Conservation (phyloP, 805 yeast species). For the Suhomyces kilbournensis region DNA sequence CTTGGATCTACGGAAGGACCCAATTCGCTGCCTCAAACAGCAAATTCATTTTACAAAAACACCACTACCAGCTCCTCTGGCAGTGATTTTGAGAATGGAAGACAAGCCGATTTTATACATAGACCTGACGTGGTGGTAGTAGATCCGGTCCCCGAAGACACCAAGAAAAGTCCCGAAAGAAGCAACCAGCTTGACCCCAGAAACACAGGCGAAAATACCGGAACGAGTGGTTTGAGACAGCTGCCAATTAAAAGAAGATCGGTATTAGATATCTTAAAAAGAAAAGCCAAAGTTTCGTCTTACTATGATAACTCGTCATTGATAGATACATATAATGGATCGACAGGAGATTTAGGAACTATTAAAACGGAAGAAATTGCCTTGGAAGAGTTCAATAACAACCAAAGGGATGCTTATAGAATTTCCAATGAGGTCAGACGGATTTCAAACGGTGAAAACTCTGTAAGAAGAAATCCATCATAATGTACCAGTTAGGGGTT, state of each 20-base stretch:
- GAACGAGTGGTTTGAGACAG: neutral
- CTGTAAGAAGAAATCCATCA: neutral
- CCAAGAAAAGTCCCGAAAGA: neutral
- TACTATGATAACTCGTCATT: conserved; percentile 30
- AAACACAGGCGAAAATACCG: neutral
- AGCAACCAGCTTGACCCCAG: neutral
- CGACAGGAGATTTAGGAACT: conserved; percentile 32
- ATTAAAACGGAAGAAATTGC: conserved; percentile 52
- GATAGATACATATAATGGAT: conserved; percentile 27
- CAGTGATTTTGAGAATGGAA: conserved; percentile 4
- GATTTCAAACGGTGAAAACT: neutral
- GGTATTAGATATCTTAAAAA: conserved; percentile 30
- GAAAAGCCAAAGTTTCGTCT: conserved; percentile 17
- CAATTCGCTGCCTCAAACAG: neutral
- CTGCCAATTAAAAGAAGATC: conserved; percentile 29
- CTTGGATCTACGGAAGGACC: neutral
- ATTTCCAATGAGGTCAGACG: conserved; percentile 18
- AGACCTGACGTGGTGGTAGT: neutral
- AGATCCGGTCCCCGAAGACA: neutral
- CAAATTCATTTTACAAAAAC: conserved; percentile 2
- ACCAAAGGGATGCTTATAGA: conserved; percentile 19
- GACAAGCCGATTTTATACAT: neutral
- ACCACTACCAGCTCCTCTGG: conserved; percentile 6
- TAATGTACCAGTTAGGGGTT: neutral
- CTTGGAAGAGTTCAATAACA: conserved; percentile 38